A percentile compares a stretch with the other conserved stretches of the same genome.
phyloP scores from a whole-genome alignment of 768 basidiomycete genomes.

The Inosperma sp. region DNA sequence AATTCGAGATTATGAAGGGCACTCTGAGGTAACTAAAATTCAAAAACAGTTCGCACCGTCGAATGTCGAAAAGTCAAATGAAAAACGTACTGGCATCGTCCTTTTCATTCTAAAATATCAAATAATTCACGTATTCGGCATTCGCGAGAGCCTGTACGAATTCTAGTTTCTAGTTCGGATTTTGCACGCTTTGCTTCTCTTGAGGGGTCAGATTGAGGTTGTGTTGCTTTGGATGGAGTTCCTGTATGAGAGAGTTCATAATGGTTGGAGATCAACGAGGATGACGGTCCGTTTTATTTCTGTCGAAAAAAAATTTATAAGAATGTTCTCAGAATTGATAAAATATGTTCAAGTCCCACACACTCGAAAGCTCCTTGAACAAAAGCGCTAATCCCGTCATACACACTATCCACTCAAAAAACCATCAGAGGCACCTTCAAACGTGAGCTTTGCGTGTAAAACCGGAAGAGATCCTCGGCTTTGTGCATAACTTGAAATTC shows the following conservation, averaged over 20 bases:
- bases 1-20: slow-evolving; percentile 83
- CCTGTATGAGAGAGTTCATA: too few species aligned
- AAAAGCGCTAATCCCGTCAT: too few species aligned
- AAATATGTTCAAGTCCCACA: too few species aligned
- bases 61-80: slow-evolving; percentile 8
- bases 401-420: too few species aligned
- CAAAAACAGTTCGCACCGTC: slow-evolving; percentile 12
- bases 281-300: too few species aligned
- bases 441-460: slow-evolving; percentile 57
- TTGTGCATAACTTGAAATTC: slow-evolving; percentile 82
- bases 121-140: slow-evolving; percentile 81
- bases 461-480: slow-evolving; percentile 38
- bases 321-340: too few species aligned
- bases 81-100: slow-evolving; percentile 77
- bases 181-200: slow-evolving; percentile 70
- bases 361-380: too few species aligned
- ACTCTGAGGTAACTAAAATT: slow-evolving; percentile 71
- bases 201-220: slow-evolving; percentile 51
- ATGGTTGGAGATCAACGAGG: too few species aligned
- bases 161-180: slow-evolving; percentile 83
- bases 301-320: too few species aligned
- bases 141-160: slow-evolving; percentile 95
- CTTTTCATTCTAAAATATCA: slow-evolving; percentile 86
- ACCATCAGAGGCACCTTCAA: slow-evolving; percentile 51
- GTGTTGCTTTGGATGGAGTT: slow-evolving; percentile 27